Percentiles rank a stretch among this genome's conserved stretches.
Conservation (phyloP, 2,329 filamentous ascomycete species). For the Cephalotrichum gorgonifer region DNA sequence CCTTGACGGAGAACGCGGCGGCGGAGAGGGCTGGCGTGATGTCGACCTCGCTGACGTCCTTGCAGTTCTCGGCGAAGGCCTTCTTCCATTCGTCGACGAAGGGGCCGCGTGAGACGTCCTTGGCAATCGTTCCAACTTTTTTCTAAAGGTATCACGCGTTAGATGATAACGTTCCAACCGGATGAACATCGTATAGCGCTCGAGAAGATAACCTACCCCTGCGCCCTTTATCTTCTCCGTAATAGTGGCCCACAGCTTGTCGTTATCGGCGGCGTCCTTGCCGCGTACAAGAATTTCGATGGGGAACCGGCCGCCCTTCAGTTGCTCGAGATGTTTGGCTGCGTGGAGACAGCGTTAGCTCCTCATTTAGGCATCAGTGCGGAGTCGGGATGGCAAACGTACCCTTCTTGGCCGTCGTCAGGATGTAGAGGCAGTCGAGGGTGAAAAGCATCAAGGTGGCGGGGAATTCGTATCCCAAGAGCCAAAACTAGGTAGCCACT, state of each 20-base stretch:
- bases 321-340: constrained; percentile 87
- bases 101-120: constrained; percentile 74
- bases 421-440: constrained; percentile 74
- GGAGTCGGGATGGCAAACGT: constrained; percentile 7
- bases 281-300: constrained; percentile 86
- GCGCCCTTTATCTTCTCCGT: constrained; percentile 77
- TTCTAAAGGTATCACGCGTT: constrained; percentile 40
- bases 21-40: constrained; percentile 72
- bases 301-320: constrained; percentile 86
- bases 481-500: constrained; percentile 67
- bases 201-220: constrained; percentile 51
- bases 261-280: constrained; percentile 85
- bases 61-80: constrained; percentile 63
- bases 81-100: constrained; percentile 98
- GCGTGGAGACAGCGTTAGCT: not conserved
- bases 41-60: constrained; percentile 83
- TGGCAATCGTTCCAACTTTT: constrained; percentile 79
- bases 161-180: not conserved
- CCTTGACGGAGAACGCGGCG: constrained; percentile 82
- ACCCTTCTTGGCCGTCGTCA: constrained; percentile 98
- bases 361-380: constrained; percentile 6
- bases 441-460: constrained; percentile 92
- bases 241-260: constrained; percentile 79
- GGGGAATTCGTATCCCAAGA: constrained; percentile 96
- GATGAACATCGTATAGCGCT: not conserved